Evolutionary conservation across 2,329 filamentous ascomycete genomes (phyloP).

Genomic region (Aspergillus amoenus): DNA sequence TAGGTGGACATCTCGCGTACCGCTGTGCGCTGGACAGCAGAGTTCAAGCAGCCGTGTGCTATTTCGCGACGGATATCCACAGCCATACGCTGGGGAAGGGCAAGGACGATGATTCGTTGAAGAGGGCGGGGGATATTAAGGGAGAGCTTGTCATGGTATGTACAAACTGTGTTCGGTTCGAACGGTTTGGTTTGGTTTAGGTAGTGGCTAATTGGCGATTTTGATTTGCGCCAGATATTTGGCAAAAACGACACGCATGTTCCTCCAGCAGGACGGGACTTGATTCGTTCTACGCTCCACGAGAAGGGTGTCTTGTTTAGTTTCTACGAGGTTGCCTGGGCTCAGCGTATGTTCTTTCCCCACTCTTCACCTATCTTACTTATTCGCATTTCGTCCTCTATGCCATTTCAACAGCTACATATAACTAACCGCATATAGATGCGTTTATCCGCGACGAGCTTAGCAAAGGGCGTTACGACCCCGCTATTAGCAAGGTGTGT

Average conservation of each 20-base stretch:
- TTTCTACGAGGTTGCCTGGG: slow-evolving; percentile 90
- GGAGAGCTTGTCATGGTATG: slow-evolving; percentile 71
- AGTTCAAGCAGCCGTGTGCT: slow-evolving; percentile 75
- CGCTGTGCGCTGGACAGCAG: slow-evolving; percentile 72
- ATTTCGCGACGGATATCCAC: slow-evolving; percentile 93
- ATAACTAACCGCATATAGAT: slow-evolving; percentile 46
- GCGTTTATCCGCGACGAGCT: slow-evolving; percentile 92
- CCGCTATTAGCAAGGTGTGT: slow-evolving; percentile 80
- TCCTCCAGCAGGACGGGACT: slow-evolving; percentile 74
- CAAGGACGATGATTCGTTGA: slow-evolving; percentile 62
- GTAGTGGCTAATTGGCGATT: neutral
- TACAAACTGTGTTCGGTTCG: too few species aligned
- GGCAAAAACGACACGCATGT: slow-evolving; percentile 91
- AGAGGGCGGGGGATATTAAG: slow-evolving; percentile 65
- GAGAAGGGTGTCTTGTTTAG: slow-evolving; percentile 72
- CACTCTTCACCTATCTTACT: neutral
- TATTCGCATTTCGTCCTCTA: neutral
- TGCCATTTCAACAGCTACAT: neutral
- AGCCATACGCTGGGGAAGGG: slow-evolving; percentile 70
- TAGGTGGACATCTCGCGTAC: slow-evolving; percentile 84
- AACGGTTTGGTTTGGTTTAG: neutral
- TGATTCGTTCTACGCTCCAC: slow-evolving; percentile 79
- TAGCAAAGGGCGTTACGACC: slow-evolving; percentile 91
- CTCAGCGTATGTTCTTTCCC: slow-evolving; percentile 62
- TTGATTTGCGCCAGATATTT: slow-evolving; percentile 72